Evolutionary conservation across 306 rosid genomes (phyloP), one percentile per base, ranked within the genome.

Genomic region (Vigna reflexopilosa): DNA sequence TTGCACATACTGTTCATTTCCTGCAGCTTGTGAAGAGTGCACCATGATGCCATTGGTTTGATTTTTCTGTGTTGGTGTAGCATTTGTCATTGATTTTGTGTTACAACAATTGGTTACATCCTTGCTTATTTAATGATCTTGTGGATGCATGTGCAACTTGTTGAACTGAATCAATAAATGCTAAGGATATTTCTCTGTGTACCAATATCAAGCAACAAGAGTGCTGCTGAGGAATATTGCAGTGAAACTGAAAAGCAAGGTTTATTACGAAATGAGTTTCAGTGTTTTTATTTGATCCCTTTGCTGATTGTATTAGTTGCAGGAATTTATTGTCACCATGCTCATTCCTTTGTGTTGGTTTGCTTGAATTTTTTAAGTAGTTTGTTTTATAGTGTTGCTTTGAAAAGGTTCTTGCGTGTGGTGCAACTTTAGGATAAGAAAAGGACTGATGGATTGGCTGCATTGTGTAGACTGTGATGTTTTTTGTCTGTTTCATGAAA

Each of bases 221-320:
- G 30, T 54, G 40, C 61, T 47, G 36, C 61, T 47, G 45, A 69
- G 44, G 66, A 28, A 51, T 57, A 28, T 28, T 55, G 2, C 67
- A 14, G 50, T 45, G 50, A 45, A 45, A 45, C 50, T 20, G 32
- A 30, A 62, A 80, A 80, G 17, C 67, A 80, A 66, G 70, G 57
- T 30, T 3, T 45, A 20, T 45, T 42, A 57, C 45, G 1, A 59
- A 26, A 40, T 51, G 14, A 4, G n/a, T 19, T 45, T 16, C 48
- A 30, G 17, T 42, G 40, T 56, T 17, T 54, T 44, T 64, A 16
- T 49, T 36, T 17, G 36, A 7, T 49, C 73, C 49, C 42, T 61
- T 32, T 12, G 26, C 62, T 45, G 50, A 56, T 81, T 69, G 61
- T 62, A 12, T 10, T 32, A 72, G 13, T 82, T 55, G 57, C 52